Evolutionary conservation across 768 basidiomycete genomes (phyloP), one percentile per base, ranked within the genome.

Genomic region (Nidula microcarpa): DNA sequence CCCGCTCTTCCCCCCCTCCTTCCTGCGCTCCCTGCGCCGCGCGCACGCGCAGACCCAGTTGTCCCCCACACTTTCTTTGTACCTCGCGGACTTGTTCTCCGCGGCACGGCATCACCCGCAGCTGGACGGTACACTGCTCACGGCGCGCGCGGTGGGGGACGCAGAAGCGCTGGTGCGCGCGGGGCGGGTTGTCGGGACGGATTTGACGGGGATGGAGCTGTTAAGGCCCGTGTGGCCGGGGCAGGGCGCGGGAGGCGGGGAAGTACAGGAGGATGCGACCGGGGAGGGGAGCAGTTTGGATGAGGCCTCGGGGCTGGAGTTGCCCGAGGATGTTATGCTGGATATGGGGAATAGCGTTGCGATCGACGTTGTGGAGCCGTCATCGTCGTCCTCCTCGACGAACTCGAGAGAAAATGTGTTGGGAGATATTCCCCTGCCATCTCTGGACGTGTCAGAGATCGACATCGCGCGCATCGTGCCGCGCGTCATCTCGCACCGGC

Each of bases 391-490:
- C 4, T 30, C 23, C 23, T 30, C 23, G 23, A 30, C 23, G 23
- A 30, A 30, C 23, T 30, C 23, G 23, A 30, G 23, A 4, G 23
- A 30, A 30, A 30, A 2, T 30, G 23, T 30, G 4, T 4, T 30
- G 23, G 23, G 23, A 30, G 23, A 30, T 4, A 30, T 30, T 30
- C 23, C 23, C 23, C 23, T 60, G 30, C 60, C 66, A 43, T 62
- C 70, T 35, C 59, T 86, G 56, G 86, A 87, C 53, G 82, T 88
- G 4, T 85, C 85, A 5, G 87, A 89, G 64, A 84, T 84, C 53
- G 87, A 92, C 59, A 76, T 89, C 56, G 86, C 86, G 52, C 77
- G 87, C 54, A 82, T 90, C 32, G 79, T 89, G 56, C 87, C 87
- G 35, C 71, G 87, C 17, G 82, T 86, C 0, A 77, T 92, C 33